These are phyloP conservation scores for Avena eriantha DNA, from an alignment of 176 grass and related monocot species.

Conservation along the genomic window DNA sequence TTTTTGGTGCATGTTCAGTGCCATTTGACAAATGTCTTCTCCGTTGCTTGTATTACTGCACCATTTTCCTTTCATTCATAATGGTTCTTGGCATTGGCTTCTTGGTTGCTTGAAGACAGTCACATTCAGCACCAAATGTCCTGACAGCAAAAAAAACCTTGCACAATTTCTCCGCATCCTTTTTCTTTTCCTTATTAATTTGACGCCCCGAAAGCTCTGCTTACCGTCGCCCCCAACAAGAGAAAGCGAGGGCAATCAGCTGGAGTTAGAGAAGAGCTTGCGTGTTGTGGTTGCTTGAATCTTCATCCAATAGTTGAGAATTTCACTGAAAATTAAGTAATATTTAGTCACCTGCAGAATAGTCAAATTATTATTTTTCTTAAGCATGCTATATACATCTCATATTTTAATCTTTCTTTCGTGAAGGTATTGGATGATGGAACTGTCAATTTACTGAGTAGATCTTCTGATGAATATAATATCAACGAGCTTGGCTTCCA, in stretches of 20 bases:
- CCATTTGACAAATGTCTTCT: no score
- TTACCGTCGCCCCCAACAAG: background rate
- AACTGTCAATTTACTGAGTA: constrained; percentile 92
- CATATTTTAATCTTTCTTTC: constrained; percentile 33
- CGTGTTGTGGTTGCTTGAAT: background rate
- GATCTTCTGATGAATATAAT: constrained; percentile 85
- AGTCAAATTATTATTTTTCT: background rate
- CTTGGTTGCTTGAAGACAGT: no score
- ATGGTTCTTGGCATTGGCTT: no score
- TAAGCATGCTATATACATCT: background rate
- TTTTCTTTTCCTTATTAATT: background rate
- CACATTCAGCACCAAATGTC: no score
- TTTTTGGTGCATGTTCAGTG: no score
- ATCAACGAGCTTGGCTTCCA: constrained; percentile 92
- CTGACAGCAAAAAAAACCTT: background rate
- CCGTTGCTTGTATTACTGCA: background rate
- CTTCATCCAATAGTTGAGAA: background rate
- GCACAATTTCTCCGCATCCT: background rate
- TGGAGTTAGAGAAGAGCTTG: background rate
- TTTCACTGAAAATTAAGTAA: background rate
- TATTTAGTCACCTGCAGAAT: background rate
- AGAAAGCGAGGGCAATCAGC: background rate
- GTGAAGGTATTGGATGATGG: constrained; percentile 75
- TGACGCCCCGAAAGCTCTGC: background rate
- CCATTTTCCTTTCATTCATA: no score